Percentiles rank a stretch among this genome's conserved stretches.
phyloP scores from a whole-genome alignment of 805 yeast species.

The Pachysolen tannophilus region DNA sequence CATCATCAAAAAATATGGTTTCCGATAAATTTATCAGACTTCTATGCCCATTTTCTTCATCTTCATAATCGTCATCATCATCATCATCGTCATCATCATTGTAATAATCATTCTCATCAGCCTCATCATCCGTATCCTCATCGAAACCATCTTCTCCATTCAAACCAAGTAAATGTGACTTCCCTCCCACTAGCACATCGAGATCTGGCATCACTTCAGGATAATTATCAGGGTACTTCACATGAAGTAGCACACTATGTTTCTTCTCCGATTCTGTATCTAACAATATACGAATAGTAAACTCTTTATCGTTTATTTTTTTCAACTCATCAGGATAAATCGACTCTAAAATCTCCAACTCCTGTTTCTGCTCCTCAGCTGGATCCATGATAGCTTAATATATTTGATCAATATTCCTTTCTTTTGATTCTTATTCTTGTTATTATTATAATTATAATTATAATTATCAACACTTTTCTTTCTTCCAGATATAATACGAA shows the following conservation, averaged over 20 bases:
- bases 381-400: conserved; percentile 47
- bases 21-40: conserved; percentile 50
- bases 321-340: conserved; percentile 88
- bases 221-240: conserved; percentile 67
- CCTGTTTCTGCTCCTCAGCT: conserved; percentile 80
- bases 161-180: conserved; percentile 20
- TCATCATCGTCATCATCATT: conserved; percentile 34
- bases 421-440: not conserved
- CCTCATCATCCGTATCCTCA: conserved; percentile 20
- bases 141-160: conserved; percentile 22
- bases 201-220: conserved; percentile 76
- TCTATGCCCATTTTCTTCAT: conserved; percentile 22
- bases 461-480: no score
- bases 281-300: conserved; percentile 48
- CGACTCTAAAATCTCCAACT: conserved; percentile 79
- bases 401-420: not conserved
- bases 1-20: conserved; percentile 41
- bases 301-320: conserved; percentile 37
- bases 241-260: conserved; percentile 50
- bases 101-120: conserved; percentile 27
- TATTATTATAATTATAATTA: no score
- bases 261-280: conserved; percentile 59
- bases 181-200: conserved; percentile 26
- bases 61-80: conserved; percentile 35
- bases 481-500: no score